A percentile compares a stretch with the other conserved stretches of the same genome.
These are phyloP conservation scores for Pulveroboletus sp. DNA, from an alignment of 768 basidiomycete species.

Conservation along the genomic window DNA sequence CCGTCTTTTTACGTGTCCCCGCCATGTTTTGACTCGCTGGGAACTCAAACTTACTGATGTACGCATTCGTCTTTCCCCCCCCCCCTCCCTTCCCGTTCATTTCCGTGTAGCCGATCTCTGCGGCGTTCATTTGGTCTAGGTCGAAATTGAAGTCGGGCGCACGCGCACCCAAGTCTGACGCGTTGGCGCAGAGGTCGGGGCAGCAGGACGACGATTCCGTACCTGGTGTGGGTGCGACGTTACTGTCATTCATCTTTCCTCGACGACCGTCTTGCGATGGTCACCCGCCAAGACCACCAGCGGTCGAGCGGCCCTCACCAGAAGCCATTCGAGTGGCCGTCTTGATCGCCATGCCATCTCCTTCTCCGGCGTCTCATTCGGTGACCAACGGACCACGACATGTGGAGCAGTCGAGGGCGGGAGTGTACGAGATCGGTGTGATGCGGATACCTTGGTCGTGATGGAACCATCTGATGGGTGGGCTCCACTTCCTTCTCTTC, in stretches of 20 bases:
- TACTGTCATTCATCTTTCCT: conserved; percentile 6
- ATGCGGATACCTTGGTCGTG: conserved; percentile 33
- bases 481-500: background rate
- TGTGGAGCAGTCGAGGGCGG: conserved; percentile 11
- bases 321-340: conserved; percentile 38
- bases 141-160: background rate
- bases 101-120: conserved; percentile 21
- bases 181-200: background rate
- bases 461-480: conserved; percentile 5
- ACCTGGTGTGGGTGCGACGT: background rate
- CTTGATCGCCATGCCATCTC: conserved; percentile 45
- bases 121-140: conserved; percentile 16
- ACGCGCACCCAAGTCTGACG: background rate
- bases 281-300: conserved; percentile 9
- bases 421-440: conserved; percentile 45
- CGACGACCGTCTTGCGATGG: conserved; percentile 1
- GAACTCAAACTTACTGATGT: background rate
- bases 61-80: background rate
- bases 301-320: conserved; percentile 10
- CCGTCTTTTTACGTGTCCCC: background rate
- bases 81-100: no score
- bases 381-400: background rate
- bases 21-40: background rate
- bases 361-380: background rate
- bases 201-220: background rate